Base-by-base conservation (phyloP, 2,329 filamentous ascomycete genomes). In the Lojkania enalia region DNA sequence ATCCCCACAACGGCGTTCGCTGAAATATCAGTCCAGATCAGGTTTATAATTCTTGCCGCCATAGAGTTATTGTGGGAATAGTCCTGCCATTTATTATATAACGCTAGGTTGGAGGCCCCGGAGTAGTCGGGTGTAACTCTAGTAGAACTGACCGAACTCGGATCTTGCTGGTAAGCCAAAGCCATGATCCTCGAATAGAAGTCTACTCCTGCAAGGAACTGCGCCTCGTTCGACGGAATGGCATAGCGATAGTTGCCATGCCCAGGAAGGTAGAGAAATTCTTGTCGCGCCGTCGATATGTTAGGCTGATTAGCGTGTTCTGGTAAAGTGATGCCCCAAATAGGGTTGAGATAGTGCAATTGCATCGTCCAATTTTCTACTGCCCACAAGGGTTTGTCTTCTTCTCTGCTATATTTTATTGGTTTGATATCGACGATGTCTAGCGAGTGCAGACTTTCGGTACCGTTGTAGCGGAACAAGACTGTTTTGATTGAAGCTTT, bases 401-500 rank as follows among this genome's bases (percentile, higher is more conserved):
- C 54, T 2, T 68, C 54, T 13, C 54, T 51, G 1, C 51, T 7
- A 41, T 75, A 76, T 2, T 39, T 33, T 51, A 77, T 77, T 0
- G 67, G 55, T 13, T 49, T 44, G 15, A 77, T 61, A 12, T 60
- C 52, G 1, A 50, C 52, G 2, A 77, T 60, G 0, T 51, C 49
- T 0, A 78, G 54, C 2, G 60, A 59, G 11, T 56, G 49, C 1
- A 78, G 48, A 2, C 52, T 61, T 6, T 63, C 52, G 0, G 72
- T 74, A 2, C 69, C 70, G 48, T 78, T 78, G 43, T 45, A 53
- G 1, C 29, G 40, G 48, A 79, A 77, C 0, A 58, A 57, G 5
- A 76, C 73, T 0, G 69, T 73, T 49, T 78, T 78, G 44, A 79
- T 65, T 1, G 64, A 69, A 2, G 75, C 75, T 37, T 71, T 71